Conservation (phyloP, 208 protist species). For the Spongospora subterranea region DNA sequence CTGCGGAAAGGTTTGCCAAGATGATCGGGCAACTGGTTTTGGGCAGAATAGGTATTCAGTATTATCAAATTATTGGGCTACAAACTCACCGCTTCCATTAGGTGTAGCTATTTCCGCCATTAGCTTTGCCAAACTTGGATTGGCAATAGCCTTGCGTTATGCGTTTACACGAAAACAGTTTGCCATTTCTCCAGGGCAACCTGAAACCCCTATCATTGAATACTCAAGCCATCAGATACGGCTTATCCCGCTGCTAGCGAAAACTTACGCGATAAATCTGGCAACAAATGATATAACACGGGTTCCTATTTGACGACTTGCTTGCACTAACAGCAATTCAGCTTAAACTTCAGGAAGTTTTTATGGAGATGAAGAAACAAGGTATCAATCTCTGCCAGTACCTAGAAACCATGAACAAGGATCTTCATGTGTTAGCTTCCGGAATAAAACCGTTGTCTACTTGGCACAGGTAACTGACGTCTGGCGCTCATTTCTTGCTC, state of each 20-base stretch:
- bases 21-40: not conserved
- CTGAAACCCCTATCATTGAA: conserved; percentile 1
- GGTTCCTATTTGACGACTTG: not conserved
- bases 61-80: not conserved
- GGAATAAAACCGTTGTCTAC: conserved; percentile 15
- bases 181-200: not conserved
- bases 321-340: not conserved
- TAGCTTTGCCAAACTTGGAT: not conserved
- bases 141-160: not conserved
- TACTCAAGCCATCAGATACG: not conserved
- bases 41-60: not conserved
- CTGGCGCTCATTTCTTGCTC: not conserved
- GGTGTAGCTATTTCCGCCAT: not conserved
- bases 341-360: conserved; percentile 14
- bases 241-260: not conserved
- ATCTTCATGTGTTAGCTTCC: not conserved
- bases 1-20: not conserved
- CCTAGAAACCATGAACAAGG: not conserved
- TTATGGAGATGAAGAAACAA: not conserved
- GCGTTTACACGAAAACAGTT: conserved; percentile 23
- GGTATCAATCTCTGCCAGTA: not conserved
- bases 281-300: not conserved
- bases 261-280: not conserved
- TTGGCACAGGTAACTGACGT: not conserved
- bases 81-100: not conserved